Base-by-base conservation (phyloP, 2,329 filamentous ascomycete genomes). In the Conoideocrella luteorostrata region DNA sequence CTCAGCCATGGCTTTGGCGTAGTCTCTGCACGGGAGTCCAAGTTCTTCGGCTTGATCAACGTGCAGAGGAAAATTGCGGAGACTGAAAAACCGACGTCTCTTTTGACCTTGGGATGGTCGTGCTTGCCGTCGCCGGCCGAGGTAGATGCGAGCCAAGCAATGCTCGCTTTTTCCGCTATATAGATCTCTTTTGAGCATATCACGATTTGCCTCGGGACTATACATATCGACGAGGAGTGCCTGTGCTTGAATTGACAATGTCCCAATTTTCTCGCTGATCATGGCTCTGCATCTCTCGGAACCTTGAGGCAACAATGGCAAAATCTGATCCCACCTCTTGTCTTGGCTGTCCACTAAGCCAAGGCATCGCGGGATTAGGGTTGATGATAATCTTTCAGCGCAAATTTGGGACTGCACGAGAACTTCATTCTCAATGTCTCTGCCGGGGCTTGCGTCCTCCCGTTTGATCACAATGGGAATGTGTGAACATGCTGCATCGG, bases 61-160 rank as follows among this genome's bases (percentile, higher is more conserved):
- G 46, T 75, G 64, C 0, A 78, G 60, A 0, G 67, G 68, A 17
- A 67, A 71, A 44, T 80, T 78, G 1, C 69, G 63, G 0, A 79
- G 54, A 15, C 57, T 68, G 47, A 70, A 70, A 40, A 43, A 37
- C 52, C 44, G 7, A 38, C 41, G 18, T 45, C 24, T 36, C 21
- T 12, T 26, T 35, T n/a, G n/a, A n/a, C n/a, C n/a, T 24, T 9
- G 26, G 34, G 39, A 39, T 33, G 12, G 22, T 17, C 26, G 21
- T 37, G 13, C 13, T 18, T 29, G 17, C 15, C 42, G 30, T n/a
- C 60, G 51, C 7, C 58, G 61, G 6, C 74, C 74, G 0, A 78
- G 55, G 39, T 77, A 78, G 0, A 66, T 62, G 2, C 74, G 66
- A 10, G 75, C 54, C 0, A 79, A 56, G 38, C 73, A 78, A 45